phyloP scores from a whole-genome alignment of 179 eudicot species.

The Heliamphora ciliata region DNA sequence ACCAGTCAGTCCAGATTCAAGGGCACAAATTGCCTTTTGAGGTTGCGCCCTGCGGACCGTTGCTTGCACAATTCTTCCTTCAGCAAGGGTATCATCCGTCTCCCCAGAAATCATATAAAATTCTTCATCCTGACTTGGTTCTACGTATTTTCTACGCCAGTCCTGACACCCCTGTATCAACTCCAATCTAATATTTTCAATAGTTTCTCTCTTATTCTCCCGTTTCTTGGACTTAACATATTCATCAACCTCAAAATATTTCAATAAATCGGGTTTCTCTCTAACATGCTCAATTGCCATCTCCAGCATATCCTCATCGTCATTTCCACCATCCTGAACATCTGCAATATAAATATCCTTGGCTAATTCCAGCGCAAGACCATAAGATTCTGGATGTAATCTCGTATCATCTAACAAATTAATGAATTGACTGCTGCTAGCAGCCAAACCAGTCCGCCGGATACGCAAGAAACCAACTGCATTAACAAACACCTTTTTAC shows the following conservation, averaged over 20 bases:
- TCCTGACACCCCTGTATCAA: slow-evolving; percentile 91
- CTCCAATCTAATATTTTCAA: slow-evolving; percentile 64
- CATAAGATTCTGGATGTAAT: slow-evolving; percentile 91
- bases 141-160: slow-evolving; percentile 63
- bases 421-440: slow-evolving; percentile 70
- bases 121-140: slow-evolving; percentile 77
- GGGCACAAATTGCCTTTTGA: slow-evolving; percentile 62
- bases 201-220: slow-evolving; percentile 61
- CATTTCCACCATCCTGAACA: slow-evolving; percentile 53
- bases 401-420: slow-evolving; percentile 96
- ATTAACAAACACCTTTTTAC: slow-evolving; percentile 81
- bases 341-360: slow-evolving; percentile 67
- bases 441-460: slow-evolving; percentile 78
- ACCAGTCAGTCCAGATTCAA: slow-evolving; percentile 89
- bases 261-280: slow-evolving; percentile 65
- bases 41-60: slow-evolving; percentile 84
- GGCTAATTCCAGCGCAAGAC: slow-evolving; percentile 89
- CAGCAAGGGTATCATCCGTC: slow-evolving; percentile 76
- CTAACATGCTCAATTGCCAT: slow-evolving; percentile 93
- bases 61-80: slow-evolving; percentile 82
- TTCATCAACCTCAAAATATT: slow-evolving; percentile 47
- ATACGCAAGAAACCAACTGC: slow-evolving; percentile 93
- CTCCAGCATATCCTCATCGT: slow-evolving; percentile 78
- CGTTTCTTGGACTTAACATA: slow-evolving; percentile 57
- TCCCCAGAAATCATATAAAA: slow-evolving; percentile 88